Evolutionary conservation across 495 filamentous ascomycete species (phyloP).

Genomic region (Annulohypoxylon moriforme): DNA sequence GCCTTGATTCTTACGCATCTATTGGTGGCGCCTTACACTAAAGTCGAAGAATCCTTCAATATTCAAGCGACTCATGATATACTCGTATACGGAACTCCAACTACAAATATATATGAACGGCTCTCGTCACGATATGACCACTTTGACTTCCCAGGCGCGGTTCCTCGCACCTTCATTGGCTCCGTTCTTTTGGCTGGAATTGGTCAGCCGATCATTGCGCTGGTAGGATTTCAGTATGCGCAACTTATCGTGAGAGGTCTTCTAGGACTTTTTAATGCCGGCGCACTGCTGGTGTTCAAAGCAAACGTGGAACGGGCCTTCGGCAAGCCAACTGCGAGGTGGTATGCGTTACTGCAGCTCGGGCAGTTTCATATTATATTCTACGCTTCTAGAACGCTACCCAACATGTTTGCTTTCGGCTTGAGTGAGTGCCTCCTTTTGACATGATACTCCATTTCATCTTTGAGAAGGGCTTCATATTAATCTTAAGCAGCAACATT

Average conservation of each 20-base stretch:
- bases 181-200: conserved; percentile 76
- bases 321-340: conserved; percentile 75
- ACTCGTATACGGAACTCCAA: conserved; percentile 79
- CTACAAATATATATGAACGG: conserved; percentile 58
- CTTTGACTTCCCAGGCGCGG: conserved; percentile 88
- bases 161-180: conserved; percentile 90
- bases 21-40: conserved; percentile 86
- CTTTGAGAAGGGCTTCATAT: not conserved
- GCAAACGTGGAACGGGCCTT: conserved; percentile 72
- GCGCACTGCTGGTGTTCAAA: conserved; percentile 72
- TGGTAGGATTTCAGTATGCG: conserved; percentile 59
- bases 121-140: conserved; percentile 81
- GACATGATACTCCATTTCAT: not conserved
- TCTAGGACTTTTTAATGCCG: conserved; percentile 82
- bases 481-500: conserved; percentile 65
- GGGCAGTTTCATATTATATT: conserved; percentile 94
- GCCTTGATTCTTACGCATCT: conserved; percentile 79
- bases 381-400: conserved; percentile 91
- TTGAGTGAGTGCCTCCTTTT: conserved; percentile 65
- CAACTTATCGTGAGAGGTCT: conserved; percentile 74
- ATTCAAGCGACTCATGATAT: conserved; percentile 96
- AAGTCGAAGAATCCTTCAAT: conserved; percentile 99
- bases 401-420: conserved; percentile 96
- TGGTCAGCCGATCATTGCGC: conserved; percentile 69
- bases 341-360: conserved; percentile 84